phyloP scores from a whole-genome alignment of 805 yeast genomes.

The Zygoascus ofunaensis region DNA sequence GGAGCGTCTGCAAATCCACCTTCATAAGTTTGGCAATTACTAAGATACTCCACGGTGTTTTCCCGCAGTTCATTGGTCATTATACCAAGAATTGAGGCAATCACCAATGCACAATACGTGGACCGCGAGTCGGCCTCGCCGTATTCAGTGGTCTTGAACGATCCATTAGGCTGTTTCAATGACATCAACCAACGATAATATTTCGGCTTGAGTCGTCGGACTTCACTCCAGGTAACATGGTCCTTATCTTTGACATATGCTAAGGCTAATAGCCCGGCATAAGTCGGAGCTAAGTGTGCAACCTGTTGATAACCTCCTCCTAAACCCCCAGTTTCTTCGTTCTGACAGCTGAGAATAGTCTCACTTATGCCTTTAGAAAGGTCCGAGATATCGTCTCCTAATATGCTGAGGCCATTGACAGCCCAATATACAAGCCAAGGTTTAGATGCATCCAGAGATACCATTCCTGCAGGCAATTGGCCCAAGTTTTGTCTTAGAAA shows the following conservation, averaged over 20 bases:
- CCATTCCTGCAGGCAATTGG: conserved; percentile 43
- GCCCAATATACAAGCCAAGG: conserved; percentile 91
- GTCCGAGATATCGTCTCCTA: conserved; percentile 30
- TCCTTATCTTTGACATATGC: conserved; percentile 43
- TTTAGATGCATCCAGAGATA: conserved; percentile 74
- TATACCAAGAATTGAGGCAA: conserved; percentile 57
- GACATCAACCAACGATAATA: conserved; percentile 57
- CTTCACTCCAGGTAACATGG: conserved; percentile 31
- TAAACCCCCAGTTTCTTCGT: conserved; percentile 48
- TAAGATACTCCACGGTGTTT: conserved; percentile 52
- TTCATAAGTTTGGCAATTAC: conserved; percentile 76
- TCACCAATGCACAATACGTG: conserved; percentile 73
- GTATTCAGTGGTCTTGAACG: conserved; percentile 60
- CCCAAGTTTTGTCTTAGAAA: conserved; percentile 36
- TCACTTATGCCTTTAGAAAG: conserved; percentile 19
- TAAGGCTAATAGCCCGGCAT: conserved; percentile 63
- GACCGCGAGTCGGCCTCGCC: conserved; percentile 84
- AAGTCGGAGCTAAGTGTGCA: conserved; percentile 78
- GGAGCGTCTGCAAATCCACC: conserved; percentile 92
- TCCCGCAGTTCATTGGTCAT: conserved; percentile 49
- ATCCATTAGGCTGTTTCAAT: conserved; percentile 62
- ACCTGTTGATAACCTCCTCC: conserved; percentile 80
- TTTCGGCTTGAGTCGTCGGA: conserved; percentile 34
- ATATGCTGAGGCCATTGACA: conserved; percentile 41
- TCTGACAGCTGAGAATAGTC: conserved; percentile 28